A percentile compares a stretch with the other conserved stretches of the same genome.
phyloP scores from a whole-genome alignment of 352 stramenopile species.

The Globisporangium paddicum region DNA sequence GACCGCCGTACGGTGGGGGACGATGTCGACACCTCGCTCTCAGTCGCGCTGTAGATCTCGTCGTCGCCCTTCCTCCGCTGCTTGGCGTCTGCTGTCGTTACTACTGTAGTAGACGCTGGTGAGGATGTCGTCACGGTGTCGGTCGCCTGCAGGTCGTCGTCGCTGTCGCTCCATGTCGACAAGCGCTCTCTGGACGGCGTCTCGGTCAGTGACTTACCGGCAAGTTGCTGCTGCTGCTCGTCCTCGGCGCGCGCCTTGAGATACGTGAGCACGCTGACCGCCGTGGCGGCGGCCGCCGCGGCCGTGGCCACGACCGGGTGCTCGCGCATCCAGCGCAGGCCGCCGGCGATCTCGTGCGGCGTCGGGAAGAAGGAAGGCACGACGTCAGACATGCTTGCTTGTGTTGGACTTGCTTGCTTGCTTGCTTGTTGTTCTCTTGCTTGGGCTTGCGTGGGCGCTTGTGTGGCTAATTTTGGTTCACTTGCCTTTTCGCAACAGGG shows the following conservation, averaged over 20 bases:
- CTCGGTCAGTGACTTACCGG: conserved; percentile 2
- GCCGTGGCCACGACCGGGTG: conserved; percentile 70
- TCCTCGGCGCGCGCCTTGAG: conserved; percentile 33
- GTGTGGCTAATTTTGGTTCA: conserved; percentile 5
- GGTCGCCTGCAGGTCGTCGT: conserved; percentile 9
- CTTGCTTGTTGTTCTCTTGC: background rate
- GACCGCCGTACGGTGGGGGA: conserved; percentile 15
- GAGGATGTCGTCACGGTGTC: conserved; percentile 3
- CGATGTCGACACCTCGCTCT: conserved; percentile 54
- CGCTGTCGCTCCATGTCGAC: conserved; percentile 24
- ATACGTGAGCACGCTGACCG: conserved; percentile 67
- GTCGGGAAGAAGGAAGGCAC: conserved; percentile 78
- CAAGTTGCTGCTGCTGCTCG: conserved; percentile 3
- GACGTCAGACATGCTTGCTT: conserved; percentile 48
- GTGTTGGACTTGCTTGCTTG: background rate
- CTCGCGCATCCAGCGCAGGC: conserved; percentile 64
- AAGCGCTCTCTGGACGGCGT: conserved; percentile 17
- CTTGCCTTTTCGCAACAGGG: conserved; percentile 1
- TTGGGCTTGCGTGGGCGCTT: background rate
- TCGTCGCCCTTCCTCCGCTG: conserved; percentile 31
- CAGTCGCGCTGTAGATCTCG: conserved; percentile 58
- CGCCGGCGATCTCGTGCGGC: conserved; percentile 68
- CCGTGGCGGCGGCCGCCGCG: conserved; percentile 56
- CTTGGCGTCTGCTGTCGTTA: conserved; percentile 3
- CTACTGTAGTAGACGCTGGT: background rate